Base-by-base conservation (phyloP, 129 eudicot genomes). In the Apium graveolens region DNA sequence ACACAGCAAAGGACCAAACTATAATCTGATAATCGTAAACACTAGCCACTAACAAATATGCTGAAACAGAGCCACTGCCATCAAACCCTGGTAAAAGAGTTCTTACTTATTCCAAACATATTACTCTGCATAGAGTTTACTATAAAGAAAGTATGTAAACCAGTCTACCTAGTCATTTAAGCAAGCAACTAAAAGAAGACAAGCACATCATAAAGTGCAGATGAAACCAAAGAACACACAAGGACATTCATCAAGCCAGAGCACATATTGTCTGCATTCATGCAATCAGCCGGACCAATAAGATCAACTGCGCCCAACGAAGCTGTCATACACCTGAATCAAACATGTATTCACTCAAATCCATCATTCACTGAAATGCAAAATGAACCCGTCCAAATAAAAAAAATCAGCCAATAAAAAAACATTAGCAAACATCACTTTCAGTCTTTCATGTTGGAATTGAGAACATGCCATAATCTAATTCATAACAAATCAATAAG, bases 261-360 rank as follows among this genome's bases (percentile, higher is more conserved):
- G 82, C 80, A 80, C 86, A 84, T 38, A 84, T 62, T 81, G 83
- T 70, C 89, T 82, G 86, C 82, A 81, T 44, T 81, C 87, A 82
- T 39, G 84, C 85, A 81, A 80, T 76, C 88, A 86, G 81, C 89
- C 77, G 87, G 81, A 88, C 83, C 85, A 88, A 72, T 35, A 86
- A 73, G 85, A 82, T 80, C 93, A 86, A 81, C 86, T 78, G 88
- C 89, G 43, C 57, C 89, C 86, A 86, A 86, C 87, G 87, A 73
- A 83, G 95, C 91, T 83, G 79, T 85, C 85, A 83, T 35, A 87
- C 84, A 90, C 90, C 95, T 90, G 95, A 82, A 87, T 70, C 86
- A 87, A 87, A 81, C 86, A 87, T 83, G 74, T 86, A 85, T 82
- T 70, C 49, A 79, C 82, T 82, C 83, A 87, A 78, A 79, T 80